phyloP scores from a whole-genome alignment of 768 basidiomycete genomes.

The Pluteus cervinus region DNA sequence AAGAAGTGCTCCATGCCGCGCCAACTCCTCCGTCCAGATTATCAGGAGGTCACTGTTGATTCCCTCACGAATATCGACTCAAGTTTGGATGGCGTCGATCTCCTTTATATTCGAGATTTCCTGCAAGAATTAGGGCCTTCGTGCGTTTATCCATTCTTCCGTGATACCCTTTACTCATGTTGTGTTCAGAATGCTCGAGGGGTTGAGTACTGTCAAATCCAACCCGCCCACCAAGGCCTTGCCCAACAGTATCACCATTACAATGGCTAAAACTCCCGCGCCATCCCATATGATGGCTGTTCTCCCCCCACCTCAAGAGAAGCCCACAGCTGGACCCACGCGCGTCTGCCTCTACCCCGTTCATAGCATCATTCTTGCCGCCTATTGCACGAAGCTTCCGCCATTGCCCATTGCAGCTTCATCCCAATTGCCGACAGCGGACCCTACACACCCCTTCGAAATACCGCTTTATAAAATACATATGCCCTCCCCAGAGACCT shows the following conservation, averaged over 20 bases:
- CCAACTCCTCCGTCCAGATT: conserved; percentile 46
- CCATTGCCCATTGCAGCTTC: conserved; percentile 34
- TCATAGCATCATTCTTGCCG: conserved; percentile 65
- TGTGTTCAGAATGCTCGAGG: conserved; percentile 31
- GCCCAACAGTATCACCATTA: conserved; percentile 37
- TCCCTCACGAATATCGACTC: conserved; percentile 46
- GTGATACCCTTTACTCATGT: conserved; percentile 2
- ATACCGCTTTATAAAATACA: conserved; percentile 60
- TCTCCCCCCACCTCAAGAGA: conserved; percentile 15
- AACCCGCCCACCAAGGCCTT: conserved; percentile 24
- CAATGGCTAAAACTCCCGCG: conserved; percentile 25
- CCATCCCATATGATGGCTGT: conserved; percentile 56
- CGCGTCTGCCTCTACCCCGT: conserved; percentile 51
- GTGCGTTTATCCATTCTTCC: conserved; percentile 23
- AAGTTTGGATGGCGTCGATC: conserved; percentile 37
- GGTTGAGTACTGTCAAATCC: conserved; percentile 30
- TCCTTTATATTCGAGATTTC: conserved; percentile 48
- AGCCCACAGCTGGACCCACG: conserved; percentile 8
- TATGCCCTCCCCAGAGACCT: conserved; percentile 58
- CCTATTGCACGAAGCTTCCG: conserved; percentile 62
- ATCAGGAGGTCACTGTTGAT: conserved; percentile 37
- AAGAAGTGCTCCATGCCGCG: conserved; percentile 33
- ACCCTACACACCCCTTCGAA: conserved; percentile 29
- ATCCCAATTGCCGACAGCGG: conserved; percentile 17
- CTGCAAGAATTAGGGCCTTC: conserved; percentile 37